Conservation (phyloP, 768 basidiomycete genomes). For the Coprinellus micaceus region DNA sequence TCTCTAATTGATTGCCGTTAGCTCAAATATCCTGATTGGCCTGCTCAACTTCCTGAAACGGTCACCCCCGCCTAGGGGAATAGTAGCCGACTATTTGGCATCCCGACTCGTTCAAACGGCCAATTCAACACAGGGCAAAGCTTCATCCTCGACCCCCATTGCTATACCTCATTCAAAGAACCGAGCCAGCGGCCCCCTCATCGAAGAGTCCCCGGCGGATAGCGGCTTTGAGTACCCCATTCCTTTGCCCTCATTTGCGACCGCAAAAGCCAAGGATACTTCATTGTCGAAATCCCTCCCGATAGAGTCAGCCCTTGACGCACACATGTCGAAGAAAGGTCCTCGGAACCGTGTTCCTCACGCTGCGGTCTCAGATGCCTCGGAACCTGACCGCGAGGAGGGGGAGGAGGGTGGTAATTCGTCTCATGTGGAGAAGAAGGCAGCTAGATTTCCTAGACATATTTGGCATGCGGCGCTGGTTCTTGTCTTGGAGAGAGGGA, state of each 20-base stretch:
- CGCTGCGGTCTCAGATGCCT: no score
- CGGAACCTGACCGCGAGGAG: no score
- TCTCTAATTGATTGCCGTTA: constrained; percentile 38
- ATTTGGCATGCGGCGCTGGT: constrained; percentile 76
- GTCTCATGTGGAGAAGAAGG: constrained; percentile 12
- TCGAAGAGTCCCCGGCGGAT: constrained; percentile 4
- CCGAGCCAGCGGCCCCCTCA: constrained; percentile 16
- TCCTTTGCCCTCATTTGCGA: constrained; percentile 40
- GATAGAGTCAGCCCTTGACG: constrained; percentile 17
- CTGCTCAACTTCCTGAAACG: constrained; percentile 68
- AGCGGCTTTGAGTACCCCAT: constrained; percentile 20
- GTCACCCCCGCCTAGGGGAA: constrained; percentile 3
- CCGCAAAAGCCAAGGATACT: constrained; percentile 14
- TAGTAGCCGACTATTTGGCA: constrained; percentile 3
- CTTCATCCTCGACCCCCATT: background rate
- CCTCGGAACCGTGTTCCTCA: no score
- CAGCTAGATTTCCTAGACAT: constrained; percentile 31
- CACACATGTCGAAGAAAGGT: constrained; percentile 12
- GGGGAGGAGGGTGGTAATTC: constrained; percentile 10
- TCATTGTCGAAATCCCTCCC: constrained; percentile 22
- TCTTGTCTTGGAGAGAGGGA: constrained; percentile 77
- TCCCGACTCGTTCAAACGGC: constrained; percentile 13
- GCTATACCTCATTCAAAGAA: background rate
- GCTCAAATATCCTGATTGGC: constrained; percentile 87
- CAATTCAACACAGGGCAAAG: background rate